phyloP scores from a whole-genome alignment of 805 yeast genomes.

The Candida manassasensis region DNA sequence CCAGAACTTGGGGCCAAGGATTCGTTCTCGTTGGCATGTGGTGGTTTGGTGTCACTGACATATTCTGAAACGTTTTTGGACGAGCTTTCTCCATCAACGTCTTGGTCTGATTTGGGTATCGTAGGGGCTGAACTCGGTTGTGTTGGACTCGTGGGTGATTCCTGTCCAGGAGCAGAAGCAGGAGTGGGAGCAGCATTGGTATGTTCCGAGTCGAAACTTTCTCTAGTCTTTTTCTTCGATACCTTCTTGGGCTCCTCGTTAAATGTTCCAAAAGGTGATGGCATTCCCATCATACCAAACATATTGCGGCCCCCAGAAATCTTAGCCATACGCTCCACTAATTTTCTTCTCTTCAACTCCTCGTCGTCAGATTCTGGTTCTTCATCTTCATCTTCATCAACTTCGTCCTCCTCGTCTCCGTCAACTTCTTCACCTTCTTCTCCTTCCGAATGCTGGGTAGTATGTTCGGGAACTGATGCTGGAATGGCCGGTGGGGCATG shows the following conservation, averaged over 20 bases:
- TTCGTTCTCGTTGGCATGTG: background rate
- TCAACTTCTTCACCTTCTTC: slow-evolving; percentile 11
- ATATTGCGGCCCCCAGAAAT: slow-evolving; percentile 82
- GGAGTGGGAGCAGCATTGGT: slow-evolving; percentile 40
- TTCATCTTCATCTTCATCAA: slow-evolving; percentile 45
- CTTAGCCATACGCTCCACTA: slow-evolving; percentile 94
- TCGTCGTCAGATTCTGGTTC: slow-evolving; percentile 69
- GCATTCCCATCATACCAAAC: slow-evolving; percentile 67
- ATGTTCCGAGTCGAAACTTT: slow-evolving; percentile 5
- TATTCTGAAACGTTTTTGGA: background rate
- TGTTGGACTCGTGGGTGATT: slow-evolving; percentile 3
- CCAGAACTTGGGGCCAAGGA: background rate
- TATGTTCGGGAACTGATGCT: background rate
- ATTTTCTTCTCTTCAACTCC: slow-evolving; percentile 66
- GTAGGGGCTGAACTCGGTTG: slow-evolving; percentile 1
- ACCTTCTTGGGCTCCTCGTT: slow-evolving; percentile 10
- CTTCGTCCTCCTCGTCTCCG: slow-evolving; percentile 34
- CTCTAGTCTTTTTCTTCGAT: slow-evolving; percentile 9
- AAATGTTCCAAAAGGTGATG: slow-evolving; percentile 33
- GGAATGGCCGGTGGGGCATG: background rate
- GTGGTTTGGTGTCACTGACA: background rate
- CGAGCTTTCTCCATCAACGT: background rate
- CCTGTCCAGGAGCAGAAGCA: slow-evolving; percentile 42
- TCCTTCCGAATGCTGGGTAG: slow-evolving; percentile 7
- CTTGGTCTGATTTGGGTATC: background rate